Evolutionary conservation across 1,284 basidiomycete genomes (phyloP), one percentile per base, ranked within the genome.

Genomic region (Heterobasidion irregulare): DNA sequence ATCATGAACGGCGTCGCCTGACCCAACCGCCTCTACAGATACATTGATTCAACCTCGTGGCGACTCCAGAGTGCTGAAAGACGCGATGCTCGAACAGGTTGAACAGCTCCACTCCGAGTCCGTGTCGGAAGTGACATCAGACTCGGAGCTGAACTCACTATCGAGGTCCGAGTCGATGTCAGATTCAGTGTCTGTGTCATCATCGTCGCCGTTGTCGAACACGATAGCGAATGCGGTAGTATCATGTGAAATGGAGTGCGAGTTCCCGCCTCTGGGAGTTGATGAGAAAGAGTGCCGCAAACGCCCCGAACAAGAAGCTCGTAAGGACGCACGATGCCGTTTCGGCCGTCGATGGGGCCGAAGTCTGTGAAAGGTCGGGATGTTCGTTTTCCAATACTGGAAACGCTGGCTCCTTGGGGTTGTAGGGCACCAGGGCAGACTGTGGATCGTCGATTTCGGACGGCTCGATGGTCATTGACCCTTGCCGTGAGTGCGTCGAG

Each of bases 281-380:
- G 51, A 70, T 59, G 38, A 69, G 59, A 58, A 68, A 70, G 38
- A 72, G 62, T 51, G 71, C 66, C 58, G 70, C 59, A 60, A 71
- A 68, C 44, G 70, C 66, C 53, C 71, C 71, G 35, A 71, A 63
- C 57, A 71, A 63, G 56, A 72, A 67, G 44, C 70, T 70, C 9
- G 71, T 68, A 57, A 72, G 58, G 56, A 71, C 64, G 58, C 68
- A 68, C 47, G 68, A 71, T 55, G 69, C 68, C 33, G 68, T 68
- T 54, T 65, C 65, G 60, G 66, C 63, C 53, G 59, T 62, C 26
- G 55, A 54, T 52, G 56, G 18, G 57, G 54, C 44, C 58, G 56
- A 41, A 41, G 47, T 49, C 47, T 13, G 47, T 52, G 19, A 44
- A 33, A 32, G 38, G 18, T 26, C 51, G n/a, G 16, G 26, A 26